A percentile compares a stretch with the other conserved stretches of the same genome.
phyloP scores from a whole-genome alignment of 805 yeast species.

The Monosporozyma unispora region DNA sequence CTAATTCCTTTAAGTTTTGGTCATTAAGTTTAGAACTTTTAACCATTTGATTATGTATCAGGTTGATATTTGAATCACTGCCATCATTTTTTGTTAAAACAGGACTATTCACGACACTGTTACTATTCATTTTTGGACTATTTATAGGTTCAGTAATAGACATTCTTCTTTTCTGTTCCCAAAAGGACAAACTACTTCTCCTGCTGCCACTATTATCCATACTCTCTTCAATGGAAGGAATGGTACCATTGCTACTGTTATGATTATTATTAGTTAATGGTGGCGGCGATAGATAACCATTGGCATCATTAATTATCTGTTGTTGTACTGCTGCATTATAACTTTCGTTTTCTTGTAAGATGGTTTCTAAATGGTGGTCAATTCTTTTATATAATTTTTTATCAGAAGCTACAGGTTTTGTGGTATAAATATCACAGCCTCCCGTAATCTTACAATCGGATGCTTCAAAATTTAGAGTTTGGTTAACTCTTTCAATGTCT shows the following conservation, averaged over 20 bases:
- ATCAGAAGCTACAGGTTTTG: conserved; percentile 88
- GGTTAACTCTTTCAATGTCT: conserved; percentile 85
- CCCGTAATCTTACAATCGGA: conserved; percentile 72
- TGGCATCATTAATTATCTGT: conserved; percentile 13
- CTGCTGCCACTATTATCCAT: conserved; percentile 3
- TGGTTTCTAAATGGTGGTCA: conserved; percentile 64
- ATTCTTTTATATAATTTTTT: conserved; percentile 80
- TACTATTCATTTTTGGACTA: conserved; percentile 1
- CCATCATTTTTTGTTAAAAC: neutral
- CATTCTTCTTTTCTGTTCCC: conserved; percentile 36
- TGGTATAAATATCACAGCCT: conserved; percentile 87
- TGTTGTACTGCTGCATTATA: conserved; percentile 28
- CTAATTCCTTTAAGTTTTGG: conserved; percentile 29
- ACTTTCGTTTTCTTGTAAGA: conserved; percentile 32
- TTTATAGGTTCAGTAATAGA: conserved; percentile 23
- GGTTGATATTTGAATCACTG: neutral
- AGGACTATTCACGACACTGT: neutral
- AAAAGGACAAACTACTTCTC: conserved; percentile 27
- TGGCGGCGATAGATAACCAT: conserved; percentile 1
- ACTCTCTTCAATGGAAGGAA: conserved; percentile 3
- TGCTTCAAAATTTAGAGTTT: conserved; percentile 71
- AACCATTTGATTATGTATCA: conserved; percentile 2
- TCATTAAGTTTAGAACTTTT: conserved; percentile 28
- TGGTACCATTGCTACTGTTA: conserved; percentile 3
- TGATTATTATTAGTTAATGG: neutral